Evolutionary conservation across 192 early-diverging fungal species (phyloP).

Genomic region (Coemansia sp.): DNA sequence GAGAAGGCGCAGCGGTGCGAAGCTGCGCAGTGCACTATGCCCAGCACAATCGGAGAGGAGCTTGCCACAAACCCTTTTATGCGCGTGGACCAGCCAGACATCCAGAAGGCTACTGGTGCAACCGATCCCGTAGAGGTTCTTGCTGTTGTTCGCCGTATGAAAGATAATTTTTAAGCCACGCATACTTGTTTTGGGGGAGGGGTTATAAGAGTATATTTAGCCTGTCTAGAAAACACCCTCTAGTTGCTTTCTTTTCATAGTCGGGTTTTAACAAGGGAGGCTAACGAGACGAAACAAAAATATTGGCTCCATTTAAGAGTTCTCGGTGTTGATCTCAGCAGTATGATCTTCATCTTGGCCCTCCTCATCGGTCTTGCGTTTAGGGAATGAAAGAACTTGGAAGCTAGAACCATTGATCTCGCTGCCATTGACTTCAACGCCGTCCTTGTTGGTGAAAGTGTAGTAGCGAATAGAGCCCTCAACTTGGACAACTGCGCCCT

Average conservation of each 20-base stretch:
- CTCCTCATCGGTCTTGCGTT: constrained; percentile 25
- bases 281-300: too few relatives aligned
- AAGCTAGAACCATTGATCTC: constrained; percentile 27
- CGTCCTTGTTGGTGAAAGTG: constrained; percentile 65
- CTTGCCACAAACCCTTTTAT: constrained; percentile 86
- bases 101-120: constrained; percentile 60
- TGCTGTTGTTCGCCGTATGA: constrained; percentile 73
- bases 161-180: constrained; percentile 65
- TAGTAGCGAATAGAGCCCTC: constrained; percentile 65
- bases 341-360: background rate
- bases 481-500: constrained; percentile 65
- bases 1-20: constrained; percentile 67
- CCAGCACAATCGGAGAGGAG: constrained; percentile 90
- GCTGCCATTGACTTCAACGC: constrained; percentile 55
- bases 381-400: constrained; percentile 30
- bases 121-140: constrained; percentile 74
- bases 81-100: constrained; percentile 65
- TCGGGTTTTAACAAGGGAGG: too few relatives aligned
- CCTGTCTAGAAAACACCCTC: too few relatives aligned
- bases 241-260: too few relatives aligned
- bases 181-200: background rate
- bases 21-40: constrained; percentile 62
- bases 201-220: too few relatives aligned
- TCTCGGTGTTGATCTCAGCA: background rate
- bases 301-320: background rate